phyloP scores from a whole-genome alignment of 129 eudicot species.

The Helichrysum umbraculigerum region DNA sequence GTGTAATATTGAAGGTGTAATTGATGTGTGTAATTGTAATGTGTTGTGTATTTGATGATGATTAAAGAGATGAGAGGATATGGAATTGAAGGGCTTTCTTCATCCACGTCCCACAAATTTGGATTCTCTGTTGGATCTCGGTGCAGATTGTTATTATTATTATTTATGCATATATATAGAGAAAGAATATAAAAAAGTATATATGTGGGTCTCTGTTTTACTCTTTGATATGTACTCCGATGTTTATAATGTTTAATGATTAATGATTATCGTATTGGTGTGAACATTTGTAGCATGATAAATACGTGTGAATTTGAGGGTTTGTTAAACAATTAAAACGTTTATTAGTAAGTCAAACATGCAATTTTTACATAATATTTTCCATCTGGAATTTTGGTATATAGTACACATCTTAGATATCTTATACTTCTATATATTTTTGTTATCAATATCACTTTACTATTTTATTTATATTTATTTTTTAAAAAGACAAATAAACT shows the following conservation, averaged over 20 bases:
- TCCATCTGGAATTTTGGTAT: too few species aligned
- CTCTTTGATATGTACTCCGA: not conserved
- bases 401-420: too few species aligned
- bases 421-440: too few species aligned
- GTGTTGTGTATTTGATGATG: not conserved
- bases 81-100: constrained; percentile 42
- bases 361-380: not conserved
- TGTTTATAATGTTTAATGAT: not conserved
- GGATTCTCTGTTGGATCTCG: constrained; percentile 22
- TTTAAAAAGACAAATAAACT: too few species aligned
- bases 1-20: constrained; percentile 14
- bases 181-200: not conserved
- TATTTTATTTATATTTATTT: too few species aligned
- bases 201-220: not conserved
- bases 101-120: constrained; percentile 34
- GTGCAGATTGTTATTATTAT: constrained; percentile 9
- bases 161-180: too few species aligned
- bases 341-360: not conserved
- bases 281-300: constrained; percentile 10
- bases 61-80: constrained; percentile 31
- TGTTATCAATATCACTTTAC: too few species aligned
- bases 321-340: not conserved
- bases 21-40: constrained; percentile 14
- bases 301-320: not conserved
- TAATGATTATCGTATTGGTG: not conserved